Conservation (phyloP, 73 alveolate genomes). For the Paraurostyla sp. region DNA sequence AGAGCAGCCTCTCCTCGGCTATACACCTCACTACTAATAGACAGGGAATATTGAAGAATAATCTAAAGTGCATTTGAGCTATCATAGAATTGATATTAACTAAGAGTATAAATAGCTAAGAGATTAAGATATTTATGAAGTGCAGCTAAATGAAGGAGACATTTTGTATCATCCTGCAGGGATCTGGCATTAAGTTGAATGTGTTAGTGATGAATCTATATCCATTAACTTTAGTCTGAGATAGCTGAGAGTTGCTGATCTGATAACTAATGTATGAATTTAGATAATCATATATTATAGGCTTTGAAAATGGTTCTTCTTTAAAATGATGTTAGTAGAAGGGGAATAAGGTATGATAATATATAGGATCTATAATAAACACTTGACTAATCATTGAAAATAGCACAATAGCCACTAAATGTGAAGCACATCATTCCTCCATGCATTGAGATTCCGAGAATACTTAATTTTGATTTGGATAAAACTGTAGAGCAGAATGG, state of each 20-base stretch:
- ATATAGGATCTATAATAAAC: background rate
- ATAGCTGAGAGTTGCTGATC: conserved; percentile 58
- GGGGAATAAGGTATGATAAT: conserved; percentile 31
- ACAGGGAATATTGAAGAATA: conserved; percentile 62
- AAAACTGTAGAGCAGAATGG: conserved; percentile 1
- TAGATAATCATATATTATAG: background rate
- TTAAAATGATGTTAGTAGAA: background rate
- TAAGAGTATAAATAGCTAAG: background rate
- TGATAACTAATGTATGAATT: conserved; percentile 34
- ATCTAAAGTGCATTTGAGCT: conserved; percentile 31
- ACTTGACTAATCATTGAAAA: background rate
- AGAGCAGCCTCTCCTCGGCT: conserved; percentile 59
- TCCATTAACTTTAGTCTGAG: conserved; percentile 67
- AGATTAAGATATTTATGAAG: conserved; percentile 64
- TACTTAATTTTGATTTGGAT: conserved; percentile 2
- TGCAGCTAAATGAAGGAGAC: conserved; percentile 76
- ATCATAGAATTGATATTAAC: conserved; percentile 13
- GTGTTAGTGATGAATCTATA: conserved; percentile 65
- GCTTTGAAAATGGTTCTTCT: background rate
- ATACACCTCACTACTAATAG: conserved; percentile 72
- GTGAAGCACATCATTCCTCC: conserved; percentile 13
- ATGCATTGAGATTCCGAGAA: conserved; percentile 22
- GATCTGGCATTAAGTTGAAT: conserved; percentile 86
- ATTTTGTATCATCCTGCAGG: conserved; percentile 90
- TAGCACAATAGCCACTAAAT: background rate